A percentile compares a stretch with the other conserved stretches of the same genome.
These are phyloP conservation scores for Vitis rotundifolia DNA, from an alignment of 164 flowering plant genomes.

Conservation along the genomic window DNA sequence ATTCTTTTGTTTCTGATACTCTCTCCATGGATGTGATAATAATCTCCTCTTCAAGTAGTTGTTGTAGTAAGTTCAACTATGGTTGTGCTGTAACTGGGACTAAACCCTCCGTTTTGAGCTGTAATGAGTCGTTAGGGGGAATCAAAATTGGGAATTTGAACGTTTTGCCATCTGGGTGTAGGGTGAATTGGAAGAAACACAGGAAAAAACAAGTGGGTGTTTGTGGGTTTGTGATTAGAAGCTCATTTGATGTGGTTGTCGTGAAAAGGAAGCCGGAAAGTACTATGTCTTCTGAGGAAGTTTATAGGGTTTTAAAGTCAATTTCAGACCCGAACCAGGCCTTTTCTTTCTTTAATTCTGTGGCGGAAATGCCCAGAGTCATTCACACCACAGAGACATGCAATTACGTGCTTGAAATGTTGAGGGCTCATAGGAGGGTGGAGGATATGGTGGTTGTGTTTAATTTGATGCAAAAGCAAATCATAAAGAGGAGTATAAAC, in stretches of 20 bases:
- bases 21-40: slow-evolving; percentile 42
- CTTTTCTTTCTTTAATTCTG: slow-evolving; percentile 54
- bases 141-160: slow-evolving; percentile 31
- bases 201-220: slow-evolving; percentile 31
- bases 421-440: slow-evolving; percentile 54
- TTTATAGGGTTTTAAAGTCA: slow-evolving; percentile 57
- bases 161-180: slow-evolving; percentile 37
- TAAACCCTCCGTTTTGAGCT: slow-evolving; percentile 17
- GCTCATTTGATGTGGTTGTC: slow-evolving; percentile 21
- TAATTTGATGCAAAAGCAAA: slow-evolving; percentile 85
- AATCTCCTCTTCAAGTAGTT: slow-evolving; percentile 30
- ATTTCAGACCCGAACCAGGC: slow-evolving; percentile 50
- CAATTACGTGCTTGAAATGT: slow-evolving; percentile 82
- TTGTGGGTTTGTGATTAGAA: slow-evolving; percentile 34
- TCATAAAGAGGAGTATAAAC: slow-evolving; percentile 60
- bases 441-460: slow-evolving; percentile 79
- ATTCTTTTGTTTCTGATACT: background rate
- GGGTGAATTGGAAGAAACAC: slow-evolving; percentile 32
- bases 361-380: slow-evolving; percentile 48
- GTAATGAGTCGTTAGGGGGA: slow-evolving; percentile 20
- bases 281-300: slow-evolving; percentile 43
- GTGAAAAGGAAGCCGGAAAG: slow-evolving; percentile 20
- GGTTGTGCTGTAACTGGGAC: slow-evolving; percentile 17
- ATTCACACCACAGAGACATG: slow-evolving; percentile 78
- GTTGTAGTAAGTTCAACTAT: slow-evolving; percentile 24